Base-by-base conservation (phyloP, 2,329 filamentous ascomycete species). In the Arachnomyces sp. region DNA sequence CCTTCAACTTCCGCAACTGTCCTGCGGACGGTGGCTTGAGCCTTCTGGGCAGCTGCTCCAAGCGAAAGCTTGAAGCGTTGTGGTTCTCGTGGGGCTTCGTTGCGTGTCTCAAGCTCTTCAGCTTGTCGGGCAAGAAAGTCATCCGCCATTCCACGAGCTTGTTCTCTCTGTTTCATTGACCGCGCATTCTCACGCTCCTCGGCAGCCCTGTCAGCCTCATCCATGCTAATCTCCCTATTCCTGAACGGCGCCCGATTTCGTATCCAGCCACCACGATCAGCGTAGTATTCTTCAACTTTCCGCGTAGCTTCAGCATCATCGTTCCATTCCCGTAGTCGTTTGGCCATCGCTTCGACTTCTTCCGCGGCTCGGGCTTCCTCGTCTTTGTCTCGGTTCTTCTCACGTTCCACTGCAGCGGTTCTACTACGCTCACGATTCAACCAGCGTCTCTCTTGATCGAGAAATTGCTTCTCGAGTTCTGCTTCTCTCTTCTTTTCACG, bases 1-100 rank as follows among this genome's bases (percentile, higher is more conserved):
- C 87, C 87, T 68, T 96, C 92, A 40, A 98, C 86, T 58, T 98
- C 92, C 42, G 88, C 88, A 46, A 94, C 82, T 0, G 87, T 94
- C 45, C 88, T 82, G 44, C 85, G 77, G 43, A 76, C 71, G 36
- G 70, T 70, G 13, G 67, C 65, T 40, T 73, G 73, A 12, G 73
- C 74, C 55, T 78, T 87, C 60, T 93, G 87, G 0, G 87, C 85
- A 0, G 89, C 86, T 1, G 87, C 87, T 39, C 89, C 89, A 17
- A 96, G 81, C 1, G 88, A 94, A 42, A 96, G 76, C 62, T 94
- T 96, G 75, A 96, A 93, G 16, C 82, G 81, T 55, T 85, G 81
- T 3, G 84, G 85, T 41, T 66, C 67, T 29, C 59, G 58, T 17
- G 67, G 67, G 35, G 64, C 61, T 41, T 63, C 57, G n/a, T 58